Evolutionary conservation across 1,284 basidiomycete genomes (phyloP), one percentile per base, ranked within the genome.

Genomic region (Boletellus deceptivus): DNA sequence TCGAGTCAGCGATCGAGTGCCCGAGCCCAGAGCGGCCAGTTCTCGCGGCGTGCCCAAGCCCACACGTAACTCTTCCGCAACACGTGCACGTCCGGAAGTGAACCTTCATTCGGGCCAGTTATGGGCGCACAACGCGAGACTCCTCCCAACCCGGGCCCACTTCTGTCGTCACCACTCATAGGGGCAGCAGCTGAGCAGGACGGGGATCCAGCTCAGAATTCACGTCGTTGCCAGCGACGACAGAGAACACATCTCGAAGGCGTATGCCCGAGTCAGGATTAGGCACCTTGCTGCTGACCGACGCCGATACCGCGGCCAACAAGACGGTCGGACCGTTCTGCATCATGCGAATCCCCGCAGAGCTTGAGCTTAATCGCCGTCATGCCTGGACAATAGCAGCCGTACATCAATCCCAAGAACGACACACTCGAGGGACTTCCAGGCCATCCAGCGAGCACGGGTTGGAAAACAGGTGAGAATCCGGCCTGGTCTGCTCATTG

Each of bases 81-180:
- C 62, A 68, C 60, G 66, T 67, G 63, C 20, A 53, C 40, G 18
- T 49, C 46, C 56, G 55, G 60, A 67, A 62, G 60, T 64, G 53
- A 53, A 50, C 52, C n/a, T 48, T 41, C 52, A 55, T 55, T 62
- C 48, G 47, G 47, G 42, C 38, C 33, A 61, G 59, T 20, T 2
- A 20, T 20, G 20, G 20, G 4, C 20, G 20, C 20, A 55, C 57
- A 48, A 48, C 48, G 53, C 58, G 52, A 59, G 62, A 54, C 47
- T 13, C 50, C 1, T 45, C 60, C 59, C 29, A 34, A 45, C 41
- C 31, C 40, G 48, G 8, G 18, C 40, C 53, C 62, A 50, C 48
- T 49, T 29, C 41, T 43, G 43, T 40, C 37, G 40, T 27, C 33
- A 39, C 29, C 31, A 46, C 41, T 42, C 49, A 37, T 29, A 35